A percentile compares a stretch with the other conserved stretches of the same genome.
Evolutionary conservation across 2,329 filamentous ascomycete genomes (phyloP).

Genomic region (Amauroascus verrucosus): DNA sequence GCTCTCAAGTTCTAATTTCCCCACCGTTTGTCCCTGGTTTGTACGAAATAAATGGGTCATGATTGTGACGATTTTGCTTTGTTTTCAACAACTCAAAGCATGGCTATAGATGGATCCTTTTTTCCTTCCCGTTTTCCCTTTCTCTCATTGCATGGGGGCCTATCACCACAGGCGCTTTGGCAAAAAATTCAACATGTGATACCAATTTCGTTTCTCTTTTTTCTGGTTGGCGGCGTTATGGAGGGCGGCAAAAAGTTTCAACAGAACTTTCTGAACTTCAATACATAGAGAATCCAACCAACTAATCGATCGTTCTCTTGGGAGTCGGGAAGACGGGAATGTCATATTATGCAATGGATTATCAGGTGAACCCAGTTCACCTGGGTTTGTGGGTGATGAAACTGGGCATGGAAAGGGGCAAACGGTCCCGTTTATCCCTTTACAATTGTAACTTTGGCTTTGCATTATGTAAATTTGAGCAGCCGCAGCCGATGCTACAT

Average conservation of each 20-base stretch:
- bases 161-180: slow-evolving; percentile 27
- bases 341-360: background rate
- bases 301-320: slow-evolving; percentile 7
- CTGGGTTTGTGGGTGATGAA: background rate
- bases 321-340: background rate
- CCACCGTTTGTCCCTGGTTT: slow-evolving; percentile 9
- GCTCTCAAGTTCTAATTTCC: slow-evolving; percentile 65
- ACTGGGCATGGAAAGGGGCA: background rate
- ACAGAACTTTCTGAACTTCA: slow-evolving; percentile 19
- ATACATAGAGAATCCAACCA: slow-evolving; percentile 12
- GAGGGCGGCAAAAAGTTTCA: slow-evolving; percentile 32
- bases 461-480: background rate
- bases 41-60: slow-evolving; percentile 24
- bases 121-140: background rate
- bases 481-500: slow-evolving; percentile 10
- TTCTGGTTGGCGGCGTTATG: slow-evolving; percentile 29
- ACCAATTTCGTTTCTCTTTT: slow-evolving; percentile 31
- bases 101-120: slow-evolving; percentile 15
- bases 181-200: slow-evolving; percentile 41
- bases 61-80: slow-evolving; percentile 40
- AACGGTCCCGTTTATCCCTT: background rate
- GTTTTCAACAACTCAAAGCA: slow-evolving; percentile 44
- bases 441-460: background rate
- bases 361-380: background rate
- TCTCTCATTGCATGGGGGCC: slow-evolving; percentile 31